Evolutionary conservation across 495 filamentous ascomycete species (phyloP).

Genomic region (Xylaria intraflava): DNA sequence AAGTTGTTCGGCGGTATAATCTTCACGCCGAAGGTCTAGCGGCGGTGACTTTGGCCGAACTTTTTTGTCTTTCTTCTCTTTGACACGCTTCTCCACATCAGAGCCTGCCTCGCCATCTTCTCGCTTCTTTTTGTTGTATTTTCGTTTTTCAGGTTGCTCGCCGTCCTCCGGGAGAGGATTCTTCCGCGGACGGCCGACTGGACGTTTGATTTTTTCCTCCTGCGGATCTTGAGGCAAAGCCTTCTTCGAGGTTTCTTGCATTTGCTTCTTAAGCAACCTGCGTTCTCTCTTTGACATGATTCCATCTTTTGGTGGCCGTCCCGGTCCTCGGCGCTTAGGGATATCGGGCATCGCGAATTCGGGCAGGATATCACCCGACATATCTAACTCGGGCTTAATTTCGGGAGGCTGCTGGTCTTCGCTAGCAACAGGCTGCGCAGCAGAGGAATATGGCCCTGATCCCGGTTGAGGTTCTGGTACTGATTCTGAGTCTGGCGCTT

Average conservation of each 20-base stretch:
- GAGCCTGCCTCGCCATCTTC: slow-evolving; percentile 43
- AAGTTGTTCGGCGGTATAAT: slow-evolving; percentile 78
- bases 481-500: neutral
- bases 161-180: slow-evolving; percentile 49
- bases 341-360: slow-evolving; percentile 34
- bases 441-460: slow-evolving; percentile 12
- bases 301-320: slow-evolving; percentile 84
- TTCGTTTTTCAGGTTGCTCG: slow-evolving; percentile 62
- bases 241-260: slow-evolving; percentile 42
- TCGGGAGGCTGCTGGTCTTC: slow-evolving; percentile 33
- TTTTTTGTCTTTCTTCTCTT: slow-evolving; percentile 55
- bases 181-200: slow-evolving; percentile 51
- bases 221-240: slow-evolving; percentile 36
- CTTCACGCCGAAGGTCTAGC: slow-evolving; percentile 56
- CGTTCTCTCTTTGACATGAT: slow-evolving; percentile 86
- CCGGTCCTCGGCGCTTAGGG: slow-evolving; percentile 71
- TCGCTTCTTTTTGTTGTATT: slow-evolving; percentile 71
- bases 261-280: slow-evolving; percentile 58
- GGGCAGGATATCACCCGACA: slow-evolving; percentile 16
- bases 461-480: neutral
- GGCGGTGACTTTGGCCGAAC: slow-evolving; percentile 51
- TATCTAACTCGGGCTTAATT: slow-evolving; percentile 12
- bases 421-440: slow-evolving; percentile 31
- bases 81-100: slow-evolving; percentile 42
- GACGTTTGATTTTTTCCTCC: slow-evolving; percentile 51